Conservation (phyloP, 2,329 filamentous ascomycete species). For the Oidium heveae region DNA sequence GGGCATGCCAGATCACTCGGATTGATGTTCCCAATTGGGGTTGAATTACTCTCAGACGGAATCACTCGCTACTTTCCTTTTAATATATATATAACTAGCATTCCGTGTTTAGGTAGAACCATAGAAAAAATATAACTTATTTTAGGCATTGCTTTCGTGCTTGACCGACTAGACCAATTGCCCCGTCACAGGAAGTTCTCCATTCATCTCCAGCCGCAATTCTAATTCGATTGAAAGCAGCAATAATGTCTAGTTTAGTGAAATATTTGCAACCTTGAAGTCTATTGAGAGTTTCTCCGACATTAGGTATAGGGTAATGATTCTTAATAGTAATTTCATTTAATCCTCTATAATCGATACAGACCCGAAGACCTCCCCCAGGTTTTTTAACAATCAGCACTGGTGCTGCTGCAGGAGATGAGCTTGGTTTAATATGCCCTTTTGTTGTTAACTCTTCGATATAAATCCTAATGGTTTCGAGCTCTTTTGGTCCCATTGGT, state of each 20-base stretch:
- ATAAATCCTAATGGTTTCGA: not conserved
- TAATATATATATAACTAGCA: too few relatives aligned
- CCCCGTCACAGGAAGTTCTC: not conserved
- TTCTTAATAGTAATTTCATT: not conserved
- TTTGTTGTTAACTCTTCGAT: not conserved
- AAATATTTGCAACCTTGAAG: not conserved
- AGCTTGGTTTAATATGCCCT: not conserved
- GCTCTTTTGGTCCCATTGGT: not conserved
- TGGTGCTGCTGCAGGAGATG: not conserved
- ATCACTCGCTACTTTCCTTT: too few relatives aligned
- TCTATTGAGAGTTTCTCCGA: not conserved
- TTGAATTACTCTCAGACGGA: too few relatives aligned
- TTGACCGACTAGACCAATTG: too few relatives aligned
- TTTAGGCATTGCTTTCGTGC: too few relatives aligned
- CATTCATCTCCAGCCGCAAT: not conserved
- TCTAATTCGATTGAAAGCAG: not conserved
- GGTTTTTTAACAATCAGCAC: not conserved
- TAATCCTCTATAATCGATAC: not conserved
- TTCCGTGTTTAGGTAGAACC: too few relatives aligned
- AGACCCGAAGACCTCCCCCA: not conserved
- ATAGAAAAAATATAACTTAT: too few relatives aligned
- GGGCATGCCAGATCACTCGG: too few relatives aligned
- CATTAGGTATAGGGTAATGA: not conserved
- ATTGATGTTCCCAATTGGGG: too few relatives aligned
- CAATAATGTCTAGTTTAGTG: not conserved